These are phyloP conservation scores for Xylariaceae sp. DNA, from an alignment of 2,329 filamentous ascomycete genomes.

Conservation along the genomic window DNA sequence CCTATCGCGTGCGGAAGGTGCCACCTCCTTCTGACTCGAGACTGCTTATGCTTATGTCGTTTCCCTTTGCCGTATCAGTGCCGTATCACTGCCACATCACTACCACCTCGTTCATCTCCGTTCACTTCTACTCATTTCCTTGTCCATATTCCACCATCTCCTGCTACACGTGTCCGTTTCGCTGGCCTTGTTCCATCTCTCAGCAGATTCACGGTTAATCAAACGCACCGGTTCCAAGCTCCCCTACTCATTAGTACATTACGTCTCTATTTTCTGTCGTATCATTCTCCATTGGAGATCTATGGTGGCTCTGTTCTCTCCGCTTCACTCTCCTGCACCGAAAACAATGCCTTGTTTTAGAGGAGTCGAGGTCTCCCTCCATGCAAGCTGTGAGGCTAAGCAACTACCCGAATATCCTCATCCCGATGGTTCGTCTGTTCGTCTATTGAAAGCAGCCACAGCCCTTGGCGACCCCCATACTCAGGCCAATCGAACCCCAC, in stretches of 20 bases:
- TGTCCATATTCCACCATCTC: too few relatives aligned
- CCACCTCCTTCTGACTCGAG: too few relatives aligned
- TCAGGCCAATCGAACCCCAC: conserved; percentile 10
- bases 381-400: conserved; percentile 44
- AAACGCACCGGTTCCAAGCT: too few relatives aligned
- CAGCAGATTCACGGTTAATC: too few relatives aligned
- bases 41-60: too few relatives aligned
- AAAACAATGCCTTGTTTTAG: conserved; percentile 53
- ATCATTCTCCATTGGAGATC: not conserved
- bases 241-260: not conserved
- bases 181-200: too few relatives aligned
- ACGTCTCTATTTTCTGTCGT: not conserved
- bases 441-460: conserved; percentile 36
- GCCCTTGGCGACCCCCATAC: conserved; percentile 12
- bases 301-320: not conserved
- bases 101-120: too few relatives aligned
- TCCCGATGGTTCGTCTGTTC: conserved; percentile 55
- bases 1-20: too few relatives aligned
- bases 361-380: conserved; percentile 54
- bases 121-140: too few relatives aligned
- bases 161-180: too few relatives aligned
- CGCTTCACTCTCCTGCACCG: not conserved
- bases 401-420: conserved; percentile 61
- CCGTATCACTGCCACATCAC: too few relatives aligned
- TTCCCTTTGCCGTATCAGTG: too few relatives aligned